Evolutionary conservation across 305 asterid species (phyloP).

Genomic region (Coffea humblotiana): DNA sequence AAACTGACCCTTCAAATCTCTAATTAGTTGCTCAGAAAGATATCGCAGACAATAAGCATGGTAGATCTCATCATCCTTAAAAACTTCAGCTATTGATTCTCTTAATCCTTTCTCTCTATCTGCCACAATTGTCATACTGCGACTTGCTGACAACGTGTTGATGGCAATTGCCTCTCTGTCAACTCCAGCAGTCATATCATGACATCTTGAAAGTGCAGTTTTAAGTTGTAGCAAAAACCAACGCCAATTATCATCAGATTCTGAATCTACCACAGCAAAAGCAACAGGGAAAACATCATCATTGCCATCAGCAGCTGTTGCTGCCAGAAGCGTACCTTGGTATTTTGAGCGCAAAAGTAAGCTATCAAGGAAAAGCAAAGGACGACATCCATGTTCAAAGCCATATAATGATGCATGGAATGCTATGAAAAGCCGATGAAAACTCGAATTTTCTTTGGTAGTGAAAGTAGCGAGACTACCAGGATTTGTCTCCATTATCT

Average conservation of each 20-base stretch:
- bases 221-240: slow-evolving; percentile 90
- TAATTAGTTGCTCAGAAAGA: slow-evolving; percentile 74
- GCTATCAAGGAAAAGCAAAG: slow-evolving; percentile 86
- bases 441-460: slow-evolving; percentile 89
- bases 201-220: slow-evolving; percentile 55
- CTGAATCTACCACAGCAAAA: slow-evolving; percentile 86
- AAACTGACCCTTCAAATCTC: slow-evolving; percentile 78
- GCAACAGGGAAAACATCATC: slow-evolving; percentile 89
- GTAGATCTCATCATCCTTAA: slow-evolving; percentile 63
- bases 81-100: slow-evolving; percentile 68
- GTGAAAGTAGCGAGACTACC: slow-evolving; percentile 94
- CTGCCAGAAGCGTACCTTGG: slow-evolving; percentile 86
- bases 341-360: slow-evolving; percentile 78
- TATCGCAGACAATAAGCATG: slow-evolving; percentile 81
- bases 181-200: slow-evolving; percentile 57
- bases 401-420: slow-evolving; percentile 86
- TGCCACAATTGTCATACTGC: slow-evolving; percentile 71
- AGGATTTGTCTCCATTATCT: slow-evolving; percentile 91
- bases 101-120: slow-evolving; percentile 87
- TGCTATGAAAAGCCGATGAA: slow-evolving; percentile 82
- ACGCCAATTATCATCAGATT: slow-evolving; percentile 85
- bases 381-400: slow-evolving; percentile 91
- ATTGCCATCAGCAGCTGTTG: slow-evolving; percentile 92
- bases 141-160: slow-evolving; percentile 49
- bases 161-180: slow-evolving; percentile 57